A percentile compares a stretch with the other conserved stretches of the same genome.
Evolutionary conservation across 208 protist genomes (phyloP).

Genomic region (Acanthamoeba sp.): DNA sequence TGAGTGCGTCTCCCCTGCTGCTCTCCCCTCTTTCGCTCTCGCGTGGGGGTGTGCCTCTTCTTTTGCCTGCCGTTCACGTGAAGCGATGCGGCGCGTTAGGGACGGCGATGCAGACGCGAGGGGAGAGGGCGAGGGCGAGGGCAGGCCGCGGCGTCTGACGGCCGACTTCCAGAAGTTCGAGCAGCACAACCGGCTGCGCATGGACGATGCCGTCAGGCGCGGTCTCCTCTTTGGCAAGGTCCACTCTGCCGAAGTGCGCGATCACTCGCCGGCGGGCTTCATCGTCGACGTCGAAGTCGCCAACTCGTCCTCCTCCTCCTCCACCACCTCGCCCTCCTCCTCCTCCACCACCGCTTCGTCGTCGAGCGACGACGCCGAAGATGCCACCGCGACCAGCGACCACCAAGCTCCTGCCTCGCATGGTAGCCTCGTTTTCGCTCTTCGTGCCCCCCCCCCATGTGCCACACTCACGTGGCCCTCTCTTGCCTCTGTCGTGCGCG

Average conservation of each 20-base stretch:
- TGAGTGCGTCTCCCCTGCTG: background rate
- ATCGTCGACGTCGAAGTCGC: constrained; percentile 18
- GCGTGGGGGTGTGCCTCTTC: background rate
- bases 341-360: too few species aligned
- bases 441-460: too few species aligned
- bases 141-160: too few species aligned
- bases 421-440: too few species aligned
- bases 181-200: background rate
- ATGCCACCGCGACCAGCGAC: too few species aligned
- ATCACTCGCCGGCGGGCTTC: background rate
- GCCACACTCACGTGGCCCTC: background rate
- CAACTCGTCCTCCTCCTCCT: background rate
- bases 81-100: background rate
- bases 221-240: background rate
- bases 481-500: background rate
- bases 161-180: background rate
- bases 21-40: background rate
- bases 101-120: background rate
- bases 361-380: too few species aligned
- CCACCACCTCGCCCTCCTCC: background rate
- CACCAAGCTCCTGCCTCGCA: background rate
- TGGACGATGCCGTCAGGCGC: background rate
- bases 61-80: background rate
- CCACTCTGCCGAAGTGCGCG: background rate
- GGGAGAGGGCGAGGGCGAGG: background rate